phyloP scores from a whole-genome alignment of 352 stramenopile species.

The Peronospora destructor region DNA sequence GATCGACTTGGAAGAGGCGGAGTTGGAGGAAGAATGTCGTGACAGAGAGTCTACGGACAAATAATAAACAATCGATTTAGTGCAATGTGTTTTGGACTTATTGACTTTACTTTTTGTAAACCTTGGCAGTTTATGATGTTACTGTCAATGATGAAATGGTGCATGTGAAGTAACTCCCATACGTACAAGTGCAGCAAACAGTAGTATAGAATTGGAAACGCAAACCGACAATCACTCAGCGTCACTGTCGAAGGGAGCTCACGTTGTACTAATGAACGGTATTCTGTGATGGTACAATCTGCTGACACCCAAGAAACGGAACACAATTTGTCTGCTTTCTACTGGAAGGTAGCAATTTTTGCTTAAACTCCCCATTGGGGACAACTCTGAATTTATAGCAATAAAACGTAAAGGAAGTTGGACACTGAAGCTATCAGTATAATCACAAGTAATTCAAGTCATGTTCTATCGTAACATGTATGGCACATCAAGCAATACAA shows the following conservation, averaged over 20 bases:
- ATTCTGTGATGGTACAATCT: slow-evolving; percentile 59
- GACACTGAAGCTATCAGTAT: too few species aligned
- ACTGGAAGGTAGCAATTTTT: slow-evolving; percentile 65
- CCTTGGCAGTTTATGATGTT: too few species aligned
- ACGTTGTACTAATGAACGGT: slow-evolving; percentile 65
- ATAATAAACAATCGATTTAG: slow-evolving; percentile 17
- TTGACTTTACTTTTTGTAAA: slow-evolving; percentile 1
- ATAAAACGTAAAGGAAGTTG: too few species aligned
- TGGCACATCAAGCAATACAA: too few species aligned
- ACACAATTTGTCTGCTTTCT: slow-evolving; percentile 52
- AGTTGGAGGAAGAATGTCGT: slow-evolving; percentile 18
- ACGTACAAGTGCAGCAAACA: slow-evolving; percentile 27
- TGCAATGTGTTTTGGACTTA: neutral
- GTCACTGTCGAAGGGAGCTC: slow-evolving; percentile 72
- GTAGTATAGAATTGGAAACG: slow-evolving; percentile 16
- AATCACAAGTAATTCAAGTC: too few species aligned
- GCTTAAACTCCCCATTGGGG: slow-evolving; percentile 28
- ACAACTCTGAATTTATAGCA: too few species aligned
- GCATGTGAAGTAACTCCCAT: slow-evolving; percentile 17
- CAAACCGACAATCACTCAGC: too few species aligned
- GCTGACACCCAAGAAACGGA: slow-evolving; percentile 77
- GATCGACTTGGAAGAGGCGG: slow-evolving; percentile 25
- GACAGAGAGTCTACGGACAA: slow-evolving; percentile 22
- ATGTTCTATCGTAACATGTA: too few species aligned
- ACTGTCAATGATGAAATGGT: neutral